Evolutionary conservation across 1,139 yeast genomes (phyloP).

Genomic region (Kodamaea derodonti): DNA sequence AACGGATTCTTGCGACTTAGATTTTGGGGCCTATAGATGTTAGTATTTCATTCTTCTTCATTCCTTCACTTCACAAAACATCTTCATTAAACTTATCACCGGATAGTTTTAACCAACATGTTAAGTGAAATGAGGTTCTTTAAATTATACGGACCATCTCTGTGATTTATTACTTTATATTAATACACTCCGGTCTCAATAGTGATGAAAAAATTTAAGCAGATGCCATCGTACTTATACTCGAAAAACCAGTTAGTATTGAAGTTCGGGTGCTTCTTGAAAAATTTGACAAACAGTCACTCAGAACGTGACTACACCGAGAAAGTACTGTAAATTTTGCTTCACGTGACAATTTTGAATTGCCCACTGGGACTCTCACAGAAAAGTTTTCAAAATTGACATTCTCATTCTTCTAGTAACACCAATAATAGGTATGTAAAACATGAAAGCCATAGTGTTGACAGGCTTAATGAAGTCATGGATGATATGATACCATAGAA

Average conservation of each 20-base stretch:
- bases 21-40: slow-evolving; percentile 83
- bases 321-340: neutral
- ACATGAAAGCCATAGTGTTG: neutral
- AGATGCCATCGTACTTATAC: neutral
- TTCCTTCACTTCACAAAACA: slow-evolving; percentile 6
- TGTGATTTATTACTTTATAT: slow-evolving; percentile 49
- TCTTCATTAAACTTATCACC: slow-evolving; percentile 7
- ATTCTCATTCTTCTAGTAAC: neutral
- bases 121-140: slow-evolving; percentile 4
- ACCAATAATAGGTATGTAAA: slow-evolving; percentile 14
- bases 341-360: neutral
- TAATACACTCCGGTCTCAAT: slow-evolving; percentile 85
- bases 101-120: slow-evolving; percentile 7
- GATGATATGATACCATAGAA: too few relatives aligned
- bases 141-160: slow-evolving; percentile 85
- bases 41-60: slow-evolving; percentile 20
- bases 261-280: slow-evolving; percentile 3
- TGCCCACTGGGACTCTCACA: neutral
- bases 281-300: neutral
- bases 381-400: slow-evolving; percentile 1
- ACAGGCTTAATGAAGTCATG: too few relatives aligned
- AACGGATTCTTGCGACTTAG: slow-evolving; percentile 87
- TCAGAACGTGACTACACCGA: too few relatives aligned
- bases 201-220: slow-evolving; percentile 2
- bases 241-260: too few relatives aligned